Evolutionary conservation across 2,329 filamentous ascomycete species (phyloP).

Genomic region (Ceratocystis colombiana): DNA sequence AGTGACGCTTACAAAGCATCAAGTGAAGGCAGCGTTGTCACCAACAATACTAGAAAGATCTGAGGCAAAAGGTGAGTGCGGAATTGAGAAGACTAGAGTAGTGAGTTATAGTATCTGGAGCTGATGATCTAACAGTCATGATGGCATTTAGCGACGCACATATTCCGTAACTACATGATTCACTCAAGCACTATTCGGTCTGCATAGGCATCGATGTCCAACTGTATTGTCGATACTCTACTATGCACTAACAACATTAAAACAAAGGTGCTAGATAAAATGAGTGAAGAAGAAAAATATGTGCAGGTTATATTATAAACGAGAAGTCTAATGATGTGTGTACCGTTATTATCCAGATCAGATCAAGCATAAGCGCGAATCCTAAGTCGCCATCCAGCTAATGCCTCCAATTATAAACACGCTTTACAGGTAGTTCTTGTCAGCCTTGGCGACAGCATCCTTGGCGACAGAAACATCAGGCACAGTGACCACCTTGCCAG

Average conservation of each 20-base stretch:
- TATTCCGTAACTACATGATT: too few species aligned
- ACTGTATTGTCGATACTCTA: accelerated
- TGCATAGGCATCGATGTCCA: too few species aligned
- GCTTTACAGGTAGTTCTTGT: slow-evolving; percentile 21
- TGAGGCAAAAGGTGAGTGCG: too few species aligned
- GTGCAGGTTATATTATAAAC: slow-evolving; percentile 7
- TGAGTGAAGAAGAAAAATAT: not conserved
- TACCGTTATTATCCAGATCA: not conserved
- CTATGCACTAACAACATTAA: too few species aligned
- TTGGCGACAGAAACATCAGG: slow-evolving; percentile 13
- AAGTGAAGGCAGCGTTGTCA: too few species aligned
- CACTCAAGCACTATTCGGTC: too few species aligned
- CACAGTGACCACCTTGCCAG: slow-evolving; percentile 22
- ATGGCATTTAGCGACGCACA: too few species aligned
- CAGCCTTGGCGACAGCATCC: slow-evolving; percentile 8
- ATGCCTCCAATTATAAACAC: not conserved
- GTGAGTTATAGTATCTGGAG: too few species aligned
- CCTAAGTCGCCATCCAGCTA: not conserved
- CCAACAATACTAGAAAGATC: too few species aligned
- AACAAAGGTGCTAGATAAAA: accelerated
- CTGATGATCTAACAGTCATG: too few species aligned
- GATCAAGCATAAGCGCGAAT: not conserved
- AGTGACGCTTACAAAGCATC: too few species aligned
- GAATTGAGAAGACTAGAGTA: too few species aligned
- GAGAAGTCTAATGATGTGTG: slow-evolving; percentile 2